A percentile compares a stretch with the other conserved stretches of the same genome.
phyloP scores from a whole-genome alignment of 805 yeast species.

The Candida saitoana region DNA sequence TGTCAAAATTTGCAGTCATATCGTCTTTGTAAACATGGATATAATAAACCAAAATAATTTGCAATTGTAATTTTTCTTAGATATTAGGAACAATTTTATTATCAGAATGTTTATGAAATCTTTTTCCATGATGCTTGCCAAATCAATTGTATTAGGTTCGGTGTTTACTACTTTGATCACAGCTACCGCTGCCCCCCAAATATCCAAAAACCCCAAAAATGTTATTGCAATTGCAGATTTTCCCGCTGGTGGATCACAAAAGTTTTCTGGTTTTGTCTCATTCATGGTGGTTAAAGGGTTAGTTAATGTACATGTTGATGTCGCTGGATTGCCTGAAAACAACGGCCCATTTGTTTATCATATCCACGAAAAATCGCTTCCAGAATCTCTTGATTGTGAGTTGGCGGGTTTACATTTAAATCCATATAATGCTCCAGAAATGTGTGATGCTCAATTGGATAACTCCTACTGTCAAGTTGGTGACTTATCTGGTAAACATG shows the following conservation, averaged over 20 bases:
- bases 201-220: conserved; percentile 45
- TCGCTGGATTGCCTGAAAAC: conserved; percentile 61
- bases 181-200: conserved; percentile 49
- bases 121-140: background rate
- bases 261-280: conserved; percentile 51
- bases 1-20: background rate
- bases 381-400: conserved; percentile 46
- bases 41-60: background rate
- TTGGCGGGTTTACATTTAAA: conserved; percentile 57
- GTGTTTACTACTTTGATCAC: conserved; percentile 2
- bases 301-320: conserved; percentile 64
- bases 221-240: conserved; percentile 57
- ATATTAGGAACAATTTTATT: no score
- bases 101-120: background rate
- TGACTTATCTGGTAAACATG: conserved; percentile 76
- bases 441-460: conserved; percentile 47
- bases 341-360: conserved; percentile 72
- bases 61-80: background rate
- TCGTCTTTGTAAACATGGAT: background rate
- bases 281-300: conserved; percentile 53
- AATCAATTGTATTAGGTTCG: background rate
- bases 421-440: conserved; percentile 54
- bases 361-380: conserved; percentile 57
- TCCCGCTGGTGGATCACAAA: conserved; percentile 39
- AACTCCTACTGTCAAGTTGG: conserved; percentile 67